A percentile compares a stretch with the other conserved stretches of the same genome.
Evolutionary conservation across 805 yeast genomes (phyloP).

Genomic region (Wickerhamomyces hampshirensis): DNA sequence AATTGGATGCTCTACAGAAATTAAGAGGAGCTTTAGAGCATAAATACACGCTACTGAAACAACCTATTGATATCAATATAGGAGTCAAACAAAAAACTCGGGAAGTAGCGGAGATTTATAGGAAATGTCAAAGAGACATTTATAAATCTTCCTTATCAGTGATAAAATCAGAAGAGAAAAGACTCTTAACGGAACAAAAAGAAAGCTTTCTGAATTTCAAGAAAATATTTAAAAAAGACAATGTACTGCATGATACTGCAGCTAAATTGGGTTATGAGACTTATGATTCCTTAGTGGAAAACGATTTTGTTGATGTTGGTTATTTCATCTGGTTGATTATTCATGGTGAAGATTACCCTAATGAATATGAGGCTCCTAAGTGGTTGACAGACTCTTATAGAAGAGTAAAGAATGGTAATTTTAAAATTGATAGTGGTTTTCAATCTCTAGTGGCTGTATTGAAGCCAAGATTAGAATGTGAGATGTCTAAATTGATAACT

Average conservation of each 20-base stretch:
- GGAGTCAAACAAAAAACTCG: conserved; percentile 19
- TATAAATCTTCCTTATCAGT: conserved; percentile 38
- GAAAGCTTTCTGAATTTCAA: conserved; percentile 42
- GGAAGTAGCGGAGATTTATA: conserved; percentile 38
- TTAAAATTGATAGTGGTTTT: conserved; percentile 1
- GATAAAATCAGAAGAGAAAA: conserved; percentile 48
- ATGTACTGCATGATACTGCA: conserved; percentile 41
- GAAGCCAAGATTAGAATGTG: conserved; percentile 3
- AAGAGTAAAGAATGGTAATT: neutral
- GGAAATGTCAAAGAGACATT: conserved; percentile 44
- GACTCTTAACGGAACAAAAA: conserved; percentile 38
- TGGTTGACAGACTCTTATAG: conserved; percentile 11
- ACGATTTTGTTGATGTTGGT: conserved; percentile 35
- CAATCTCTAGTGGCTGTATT: conserved; percentile 6
- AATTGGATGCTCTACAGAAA: conserved; percentile 52
- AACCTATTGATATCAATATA: conserved; percentile 4
- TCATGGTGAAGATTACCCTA: conserved; percentile 7
- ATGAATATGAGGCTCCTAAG: conserved; percentile 13
- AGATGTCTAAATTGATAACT: conserved; percentile 5
- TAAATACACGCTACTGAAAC: conserved; percentile 31
- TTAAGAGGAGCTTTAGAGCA: conserved; percentile 49
- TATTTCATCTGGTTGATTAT: conserved; percentile 18
- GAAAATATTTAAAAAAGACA: conserved; percentile 48
- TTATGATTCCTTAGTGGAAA: conserved; percentile 39
- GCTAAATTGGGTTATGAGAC: conserved; percentile 42